Conservation (phyloP, 257 asterid species). For the Catharanthus roseus region DNA sequence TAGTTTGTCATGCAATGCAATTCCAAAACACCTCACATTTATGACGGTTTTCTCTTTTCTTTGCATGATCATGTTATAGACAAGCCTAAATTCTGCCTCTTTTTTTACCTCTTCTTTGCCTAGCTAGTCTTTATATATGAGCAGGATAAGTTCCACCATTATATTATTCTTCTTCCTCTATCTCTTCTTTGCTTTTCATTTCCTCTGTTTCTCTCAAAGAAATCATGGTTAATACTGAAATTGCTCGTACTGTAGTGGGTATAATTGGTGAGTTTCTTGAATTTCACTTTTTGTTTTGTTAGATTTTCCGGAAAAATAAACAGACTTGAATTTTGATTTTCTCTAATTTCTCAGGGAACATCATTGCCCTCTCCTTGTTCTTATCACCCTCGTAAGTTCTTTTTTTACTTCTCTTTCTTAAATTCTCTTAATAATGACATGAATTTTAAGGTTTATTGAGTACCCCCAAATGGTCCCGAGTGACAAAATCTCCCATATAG, state of each 20-base stretch:
- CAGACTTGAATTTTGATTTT: background rate
- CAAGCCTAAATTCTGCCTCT: too few species aligned
- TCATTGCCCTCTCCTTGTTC: constrained; percentile 57
- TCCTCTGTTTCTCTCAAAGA: background rate
- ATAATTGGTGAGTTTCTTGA: constrained; percentile 47
- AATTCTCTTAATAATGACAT: background rate
- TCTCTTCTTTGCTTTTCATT: background rate
- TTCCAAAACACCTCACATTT: too few species aligned
- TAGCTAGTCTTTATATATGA: background rate
- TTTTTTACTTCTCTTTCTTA: background rate
- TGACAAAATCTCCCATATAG: too few species aligned
- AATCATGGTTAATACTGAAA: constrained; percentile 43
- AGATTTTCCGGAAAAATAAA: too few species aligned
- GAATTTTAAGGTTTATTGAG: background rate
- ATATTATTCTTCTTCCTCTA: background rate
- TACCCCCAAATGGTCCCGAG: background rate
- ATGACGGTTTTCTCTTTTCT: too few species aligned
- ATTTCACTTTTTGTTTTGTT: too few species aligned
- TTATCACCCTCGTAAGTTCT: constrained; percentile 71
- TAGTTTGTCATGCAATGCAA: too few species aligned
- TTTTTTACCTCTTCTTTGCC: too few species aligned
- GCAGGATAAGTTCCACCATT: background rate
- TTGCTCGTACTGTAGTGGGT: constrained; percentile 50
- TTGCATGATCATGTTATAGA: too few species aligned
- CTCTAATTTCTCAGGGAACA: constrained; percentile 55